phyloP scores from a whole-genome alignment of 108 stramenopile genomes.

The Pseudonitzschia delicatissima region DNA sequence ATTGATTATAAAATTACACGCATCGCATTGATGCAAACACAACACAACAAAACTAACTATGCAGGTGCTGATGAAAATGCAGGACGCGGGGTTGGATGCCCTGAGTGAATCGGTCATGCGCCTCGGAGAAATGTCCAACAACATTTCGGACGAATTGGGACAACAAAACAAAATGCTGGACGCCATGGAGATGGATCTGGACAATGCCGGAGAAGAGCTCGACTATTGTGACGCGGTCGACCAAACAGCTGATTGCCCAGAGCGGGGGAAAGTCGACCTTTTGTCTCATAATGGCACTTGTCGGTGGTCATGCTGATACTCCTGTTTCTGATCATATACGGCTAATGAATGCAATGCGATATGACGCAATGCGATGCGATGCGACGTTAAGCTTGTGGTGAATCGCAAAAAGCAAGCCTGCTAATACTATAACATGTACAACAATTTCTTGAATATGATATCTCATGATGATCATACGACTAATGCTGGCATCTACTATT shows the following conservation, averaged over 20 bases:
- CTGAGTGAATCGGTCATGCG: constrained; percentile 69
- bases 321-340: constrained; percentile 77
- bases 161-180: constrained; percentile 90
- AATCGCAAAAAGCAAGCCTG: too few relatives aligned
- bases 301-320: constrained; percentile 63
- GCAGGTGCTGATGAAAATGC: constrained; percentile 60
- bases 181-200: constrained; percentile 85
- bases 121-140: constrained; percentile 73
- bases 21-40: constrained; percentile 1
- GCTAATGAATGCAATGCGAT: too few relatives aligned
- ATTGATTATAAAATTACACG: too few relatives aligned
- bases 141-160: constrained; percentile 83
- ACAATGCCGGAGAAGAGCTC: constrained; percentile 70
- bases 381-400: too few relatives aligned
- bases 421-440: too few relatives aligned
- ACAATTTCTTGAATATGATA: too few relatives aligned
- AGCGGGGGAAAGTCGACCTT: constrained; percentile 83
- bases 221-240: constrained; percentile 83
- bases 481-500: too few relatives aligned
- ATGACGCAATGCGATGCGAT: too few relatives aligned
- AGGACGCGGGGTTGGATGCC: constrained; percentile 83
- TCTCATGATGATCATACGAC: too few relatives aligned
- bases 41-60: not conserved
- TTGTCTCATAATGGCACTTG: constrained; percentile 60
- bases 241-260: constrained; percentile 84